Evolutionary conservation across 192 early-diverging fungal species (phyloP).

Genomic region (Geranomyces variabilis): DNA sequence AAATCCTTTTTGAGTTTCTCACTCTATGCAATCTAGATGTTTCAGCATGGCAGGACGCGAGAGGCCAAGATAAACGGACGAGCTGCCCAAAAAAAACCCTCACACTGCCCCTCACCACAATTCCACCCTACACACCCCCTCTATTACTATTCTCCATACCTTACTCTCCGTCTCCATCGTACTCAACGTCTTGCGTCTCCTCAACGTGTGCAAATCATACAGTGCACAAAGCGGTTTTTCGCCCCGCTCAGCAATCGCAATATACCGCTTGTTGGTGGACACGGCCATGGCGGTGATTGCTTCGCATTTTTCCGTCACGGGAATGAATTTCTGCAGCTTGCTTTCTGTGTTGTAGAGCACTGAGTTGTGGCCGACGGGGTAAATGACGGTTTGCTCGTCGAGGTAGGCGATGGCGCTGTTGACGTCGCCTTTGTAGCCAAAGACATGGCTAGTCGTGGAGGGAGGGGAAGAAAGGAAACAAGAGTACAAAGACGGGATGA

Average conservation of each 20-base stretch:
- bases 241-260: slow-evolving; percentile 58
- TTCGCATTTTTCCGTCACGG: slow-evolving; percentile 55
- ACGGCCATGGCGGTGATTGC: slow-evolving; percentile 56
- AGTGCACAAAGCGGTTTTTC: slow-evolving; percentile 50
- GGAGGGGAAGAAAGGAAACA: background rate
- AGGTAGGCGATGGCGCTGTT: slow-evolving; percentile 50
- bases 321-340: slow-evolving; percentile 60
- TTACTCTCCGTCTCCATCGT: slow-evolving; percentile 51
- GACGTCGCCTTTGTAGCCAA: slow-evolving; percentile 58
- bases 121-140: too few species aligned
- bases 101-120: too few species aligned
- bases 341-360: slow-evolving; percentile 61
- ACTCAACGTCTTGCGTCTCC: slow-evolving; percentile 53
- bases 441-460: slow-evolving; percentile 53
- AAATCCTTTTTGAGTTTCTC: too few species aligned
- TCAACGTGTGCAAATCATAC: slow-evolving; percentile 59
- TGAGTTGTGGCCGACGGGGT: slow-evolving; percentile 62
- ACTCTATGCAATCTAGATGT: too few species aligned
- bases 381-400: slow-evolving; percentile 63
- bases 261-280: slow-evolving; percentile 53
- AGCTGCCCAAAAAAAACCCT: too few species aligned
- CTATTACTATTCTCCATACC: too few species aligned
- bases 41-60: too few species aligned
- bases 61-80: too few species aligned
- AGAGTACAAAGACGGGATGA: background rate